These are phyloP conservation scores for Hanseniaspora thailandica DNA, from an alignment of 805 yeast genomes.

Conservation along the genomic window DNA sequence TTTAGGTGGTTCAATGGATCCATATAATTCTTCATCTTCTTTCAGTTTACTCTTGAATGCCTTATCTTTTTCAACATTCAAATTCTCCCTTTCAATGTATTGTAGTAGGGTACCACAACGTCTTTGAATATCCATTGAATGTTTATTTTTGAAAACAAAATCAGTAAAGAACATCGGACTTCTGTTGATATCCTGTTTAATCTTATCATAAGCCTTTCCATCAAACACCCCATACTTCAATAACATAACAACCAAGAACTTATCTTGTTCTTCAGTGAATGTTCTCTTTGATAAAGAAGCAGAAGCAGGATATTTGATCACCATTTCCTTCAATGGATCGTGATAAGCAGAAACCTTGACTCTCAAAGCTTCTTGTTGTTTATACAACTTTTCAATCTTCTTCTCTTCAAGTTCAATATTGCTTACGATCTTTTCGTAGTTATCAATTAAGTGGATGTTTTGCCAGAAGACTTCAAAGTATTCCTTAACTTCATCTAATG, in stretches of 20 bases:
- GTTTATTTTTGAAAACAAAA: slow-evolving; percentile 73
- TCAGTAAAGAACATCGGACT: slow-evolving; percentile 77
- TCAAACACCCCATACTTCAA: slow-evolving; percentile 72
- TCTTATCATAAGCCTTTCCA: slow-evolving; percentile 64
- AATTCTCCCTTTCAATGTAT: slow-evolving; percentile 63
- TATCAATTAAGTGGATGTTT: slow-evolving; percentile 67
- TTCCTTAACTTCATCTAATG: slow-evolving; percentile 62
- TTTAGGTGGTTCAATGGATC: neutral
- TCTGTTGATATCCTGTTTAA: slow-evolving; percentile 60
- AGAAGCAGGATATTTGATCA: slow-evolving; percentile 54
- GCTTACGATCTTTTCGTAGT: slow-evolving; percentile 68
- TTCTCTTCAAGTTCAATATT: slow-evolving; percentile 89
- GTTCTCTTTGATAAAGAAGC: slow-evolving; percentile 52
- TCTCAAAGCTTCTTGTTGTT: slow-evolving; percentile 70
- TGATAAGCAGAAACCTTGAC: slow-evolving; percentile 58
- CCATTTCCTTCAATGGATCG: slow-evolving; percentile 71
- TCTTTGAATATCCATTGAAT: slow-evolving; percentile 65
- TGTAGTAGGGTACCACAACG: slow-evolving; percentile 69
- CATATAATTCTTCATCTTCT: slow-evolving; percentile 22
- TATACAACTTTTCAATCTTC: slow-evolving; percentile 46
- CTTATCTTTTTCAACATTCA: slow-evolving; percentile 24
- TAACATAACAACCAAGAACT: slow-evolving; percentile 70
- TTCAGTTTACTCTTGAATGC: slow-evolving; percentile 22
- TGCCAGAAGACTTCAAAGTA: slow-evolving; percentile 78
- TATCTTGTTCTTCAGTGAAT: slow-evolving; percentile 80